Conservation (phyloP, 441 rosid species). For the Gossypium lobatum region DNA sequence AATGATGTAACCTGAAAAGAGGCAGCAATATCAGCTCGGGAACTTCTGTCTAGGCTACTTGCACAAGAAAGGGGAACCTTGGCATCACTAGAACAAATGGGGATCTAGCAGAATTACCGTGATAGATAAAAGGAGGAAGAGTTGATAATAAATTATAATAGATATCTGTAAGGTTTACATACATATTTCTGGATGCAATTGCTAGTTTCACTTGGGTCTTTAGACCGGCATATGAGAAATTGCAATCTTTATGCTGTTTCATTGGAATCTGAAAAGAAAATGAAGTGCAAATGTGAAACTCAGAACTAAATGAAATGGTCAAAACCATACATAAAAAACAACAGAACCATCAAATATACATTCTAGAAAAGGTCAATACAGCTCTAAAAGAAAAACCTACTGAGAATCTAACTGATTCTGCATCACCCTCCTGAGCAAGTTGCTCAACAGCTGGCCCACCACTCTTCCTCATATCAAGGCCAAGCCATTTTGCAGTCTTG, state of each 20-base stretch:
- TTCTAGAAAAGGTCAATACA: slow-evolving; percentile 15
- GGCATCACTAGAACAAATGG: slow-evolving; percentile 37
- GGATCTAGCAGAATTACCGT: background rate
- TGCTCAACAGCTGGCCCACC: slow-evolving; percentile 97
- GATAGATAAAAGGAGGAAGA: background rate
- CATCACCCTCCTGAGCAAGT: slow-evolving; percentile 83
- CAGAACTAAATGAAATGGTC: slow-evolving; percentile 6
- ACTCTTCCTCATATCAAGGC: slow-evolving; percentile 84
- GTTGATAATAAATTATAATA: slow-evolving; percentile 9
- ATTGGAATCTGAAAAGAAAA: slow-evolving; percentile 56
- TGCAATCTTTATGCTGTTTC: slow-evolving; percentile 89
- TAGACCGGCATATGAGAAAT: slow-evolving; percentile 93
- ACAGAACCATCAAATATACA: background rate
- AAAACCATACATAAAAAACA: slow-evolving; percentile 6
- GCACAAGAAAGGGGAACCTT: slow-evolving; percentile 63
- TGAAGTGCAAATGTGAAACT: slow-evolving; percentile 15
- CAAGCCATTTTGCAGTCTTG: slow-evolving; percentile 94
- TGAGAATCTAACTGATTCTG: slow-evolving; percentile 66
- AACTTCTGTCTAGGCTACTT: slow-evolving; percentile 60
- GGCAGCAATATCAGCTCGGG: slow-evolving; percentile 89
- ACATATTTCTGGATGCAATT: slow-evolving; percentile 81
- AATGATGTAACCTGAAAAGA: slow-evolving; percentile 69
- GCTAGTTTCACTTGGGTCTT: slow-evolving; percentile 93
- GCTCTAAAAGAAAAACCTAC: slow-evolving; percentile 32
- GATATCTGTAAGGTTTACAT: slow-evolving; percentile 18